Evolutionary conservation across 2,329 filamentous ascomycete genomes (phyloP), one percentile per base, ranked within the genome.

Genomic region (Juglanconis oblonga): DNA sequence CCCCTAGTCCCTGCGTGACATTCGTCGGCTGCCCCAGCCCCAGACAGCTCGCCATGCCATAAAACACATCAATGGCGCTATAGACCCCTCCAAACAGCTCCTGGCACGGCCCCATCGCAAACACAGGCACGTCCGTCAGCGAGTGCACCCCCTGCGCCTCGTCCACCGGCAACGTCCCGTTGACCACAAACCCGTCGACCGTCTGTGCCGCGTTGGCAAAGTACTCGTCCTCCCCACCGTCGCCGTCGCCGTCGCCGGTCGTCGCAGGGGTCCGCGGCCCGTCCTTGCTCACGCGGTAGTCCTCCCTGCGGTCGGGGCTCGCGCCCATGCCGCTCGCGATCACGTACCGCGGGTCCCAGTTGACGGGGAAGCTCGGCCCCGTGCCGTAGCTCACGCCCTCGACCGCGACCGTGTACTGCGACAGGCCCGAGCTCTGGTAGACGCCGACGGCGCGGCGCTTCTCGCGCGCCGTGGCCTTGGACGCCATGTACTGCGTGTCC

Each of bases 271-370:
- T 68, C 36, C 91, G 84, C 1, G 90, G 83, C 0, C 86, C 87
- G 17, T 80, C 76, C 72, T 85, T 85, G 76, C 87, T 86, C 13
- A 94, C 86, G 64, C 81, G 81, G 79, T 87, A 96, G 76, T 90
- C 83, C 79, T 96, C 91, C 29, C 89, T 82, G 67, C 81, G 85
- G 72, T 96, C 91, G 0, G 91, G 91, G 69, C 83, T 82, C 36
- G 89, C 89, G 52, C 81, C 84, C 38, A 91, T 74, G 55, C 91
- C 91, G 45, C 86, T 82, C 58, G 89, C 90, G 54, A 96, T 85
- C 60, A 89, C 89, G 76, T 94, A 95, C 36, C 91, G 84, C 13
- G 91, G 91, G 71, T 91, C 88, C 91, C 91, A 95, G 78, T 91
- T 92, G 64, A 84, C 80, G 24, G 91, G 91, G 80, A 95, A 96